phyloP scores from a whole-genome alignment of 306 rosid genomes.

The Citrullus colocynthis region DNA sequence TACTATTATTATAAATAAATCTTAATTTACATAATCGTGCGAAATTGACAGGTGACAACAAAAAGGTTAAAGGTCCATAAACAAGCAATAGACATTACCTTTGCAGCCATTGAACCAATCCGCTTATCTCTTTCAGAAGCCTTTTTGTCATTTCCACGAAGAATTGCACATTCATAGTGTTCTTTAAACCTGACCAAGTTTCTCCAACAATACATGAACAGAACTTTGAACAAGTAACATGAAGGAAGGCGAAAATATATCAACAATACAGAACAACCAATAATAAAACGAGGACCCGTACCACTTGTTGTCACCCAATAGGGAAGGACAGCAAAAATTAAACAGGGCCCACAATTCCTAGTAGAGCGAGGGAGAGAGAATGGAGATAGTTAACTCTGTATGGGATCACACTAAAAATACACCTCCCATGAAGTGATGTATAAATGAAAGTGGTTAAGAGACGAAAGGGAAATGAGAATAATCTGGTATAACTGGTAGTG shows the following conservation, averaged over 20 bases:
- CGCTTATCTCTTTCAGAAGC: slow-evolving; percentile 69
- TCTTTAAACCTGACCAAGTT: slow-evolving; percentile 62
- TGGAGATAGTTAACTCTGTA: neutral
- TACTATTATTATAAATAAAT: neutral
- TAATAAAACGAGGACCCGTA: slow-evolving; percentile 7
- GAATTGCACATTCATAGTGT: slow-evolving; percentile 53
- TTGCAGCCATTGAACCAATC: slow-evolving; percentile 58
- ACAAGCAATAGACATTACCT: slow-evolving; percentile 35
- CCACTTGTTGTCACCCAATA: slow-evolving; percentile 80
- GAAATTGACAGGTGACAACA: neutral
- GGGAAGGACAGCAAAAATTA: slow-evolving; percentile 79
- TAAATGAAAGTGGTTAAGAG: neutral
- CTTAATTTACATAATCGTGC: neutral
- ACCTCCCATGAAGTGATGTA: neutral
- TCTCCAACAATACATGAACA: slow-evolving; percentile 4
- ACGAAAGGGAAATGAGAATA: neutral
- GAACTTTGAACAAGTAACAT: slow-evolving; percentile 7
- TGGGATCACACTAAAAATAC: neutral
- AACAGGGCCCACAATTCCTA: slow-evolving; percentile 96
- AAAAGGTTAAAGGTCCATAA: neutral
- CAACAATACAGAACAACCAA: neutral
- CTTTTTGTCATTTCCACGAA: slow-evolving; percentile 75
- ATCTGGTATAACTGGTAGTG: neutral
- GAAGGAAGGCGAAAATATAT: slow-evolving; percentile 8
- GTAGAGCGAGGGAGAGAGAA: slow-evolving; percentile 1